Percentiles rank a stretch among this genome's conserved stretches.
Evolutionary conservation across 1,284 basidiomycete genomes (phyloP).

Genomic region (Naganishia albida): DNA sequence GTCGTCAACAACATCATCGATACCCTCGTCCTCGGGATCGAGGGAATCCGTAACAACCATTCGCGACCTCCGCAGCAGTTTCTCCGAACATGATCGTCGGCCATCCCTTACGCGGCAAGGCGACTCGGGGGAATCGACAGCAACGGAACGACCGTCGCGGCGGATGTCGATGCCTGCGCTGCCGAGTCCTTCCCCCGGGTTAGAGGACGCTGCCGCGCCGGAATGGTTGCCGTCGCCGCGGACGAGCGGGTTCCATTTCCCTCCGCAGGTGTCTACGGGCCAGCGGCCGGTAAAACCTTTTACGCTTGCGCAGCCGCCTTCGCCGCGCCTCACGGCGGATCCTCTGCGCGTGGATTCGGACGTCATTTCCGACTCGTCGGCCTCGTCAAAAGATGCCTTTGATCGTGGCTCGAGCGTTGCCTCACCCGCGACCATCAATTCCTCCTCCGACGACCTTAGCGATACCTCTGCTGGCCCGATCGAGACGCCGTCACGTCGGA

Average conservation of each 20-base stretch:
- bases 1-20: conserved; percentile 3
- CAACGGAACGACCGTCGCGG: conserved; percentile 8
- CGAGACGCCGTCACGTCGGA: conserved; percentile 5
- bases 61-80: conserved; percentile 8
- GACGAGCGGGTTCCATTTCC: conserved; percentile 8
- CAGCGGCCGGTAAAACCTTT: neutral
- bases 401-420: neutral
- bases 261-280: neutral
- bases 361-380: neutral
- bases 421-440: conserved; percentile 2
- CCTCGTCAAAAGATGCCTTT: neutral
- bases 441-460: conserved; percentile 12
- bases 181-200: conserved; percentile 12
- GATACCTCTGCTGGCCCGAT: neutral
- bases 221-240: neutral
- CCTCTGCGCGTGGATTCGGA: neutral
- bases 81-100: neutral
- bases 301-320: conserved; percentile 3
- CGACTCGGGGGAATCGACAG: conserved; percentile 1
- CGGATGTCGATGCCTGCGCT: conserved; percentile 26
- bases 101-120: conserved; percentile 1
- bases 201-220: neutral
- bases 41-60: conserved; percentile 19
- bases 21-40: conserved; percentile 5
- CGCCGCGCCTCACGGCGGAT: neutral